Base-by-base conservation (phyloP, 352 stramenopile genomes). In the Sclerospora graminicola region DNA sequence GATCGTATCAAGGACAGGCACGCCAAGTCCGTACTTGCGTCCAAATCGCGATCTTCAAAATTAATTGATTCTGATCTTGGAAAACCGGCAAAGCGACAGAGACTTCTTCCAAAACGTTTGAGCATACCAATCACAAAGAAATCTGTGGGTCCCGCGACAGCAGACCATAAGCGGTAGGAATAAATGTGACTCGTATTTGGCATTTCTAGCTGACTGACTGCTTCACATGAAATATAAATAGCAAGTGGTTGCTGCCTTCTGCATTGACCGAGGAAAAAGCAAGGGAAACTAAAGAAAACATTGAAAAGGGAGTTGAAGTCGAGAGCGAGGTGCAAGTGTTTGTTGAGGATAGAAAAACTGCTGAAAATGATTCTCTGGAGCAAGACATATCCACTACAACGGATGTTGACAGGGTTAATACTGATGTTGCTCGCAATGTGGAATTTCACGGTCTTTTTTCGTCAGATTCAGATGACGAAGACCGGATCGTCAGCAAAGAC, bases 1-100 rank as follows among this genome's bases (percentile, higher is more conserved):
- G 66, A 72, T 36, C 79, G 79, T 8, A 81, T 91, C 40, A 91
- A 91, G 46, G 69, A 89, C 50, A 70, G 74, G 11, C 79, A 91
- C 45, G 73, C 72, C 38, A 70, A 76, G 51, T 84, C 69, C 4
- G 79, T 91, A 20, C 47, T 69, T 16, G 76, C 80, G 18, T 89
- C 71, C 21, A 84, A 84, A 38, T 61, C 76, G 5, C 71, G 79
- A 2, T 43, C 69, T 6, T 86, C 79, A 6, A 87, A 86, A 45
- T 41, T 89, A 4, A 63, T 91, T 7, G 45, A 67, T 1, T 50
- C 60, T 2, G 23, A 53, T 15, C 3, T 52, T 16, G 35, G 41
- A 21, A 55, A 51, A 21, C 40, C 48, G 8, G 15, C 44, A 13
- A 66, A 66, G 30, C 32, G 31, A n/a, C 57, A 56, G 20, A 38